Percentiles rank a stretch among this genome's conserved stretches.
Conservation (phyloP, 108 stramenopile genomes). For the Licmophora abbreviata region DNA sequence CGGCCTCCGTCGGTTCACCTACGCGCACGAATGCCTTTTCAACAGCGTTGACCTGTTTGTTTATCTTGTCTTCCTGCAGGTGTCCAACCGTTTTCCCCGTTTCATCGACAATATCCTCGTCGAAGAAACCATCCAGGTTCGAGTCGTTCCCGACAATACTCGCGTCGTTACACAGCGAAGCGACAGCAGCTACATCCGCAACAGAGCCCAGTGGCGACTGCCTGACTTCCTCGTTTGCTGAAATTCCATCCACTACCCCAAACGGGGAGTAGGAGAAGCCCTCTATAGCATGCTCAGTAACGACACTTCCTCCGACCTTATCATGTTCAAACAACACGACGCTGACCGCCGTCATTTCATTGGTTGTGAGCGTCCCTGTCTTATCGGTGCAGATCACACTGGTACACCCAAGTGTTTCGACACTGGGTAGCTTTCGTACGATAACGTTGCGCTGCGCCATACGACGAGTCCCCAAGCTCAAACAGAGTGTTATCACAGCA, state of each 20-base stretch:
- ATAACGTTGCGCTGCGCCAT: constrained; percentile 88
- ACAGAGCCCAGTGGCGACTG: constrained; percentile 37
- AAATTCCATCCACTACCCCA: constrained; percentile 58
- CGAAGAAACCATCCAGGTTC: constrained; percentile 6
- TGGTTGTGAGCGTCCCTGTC: constrained; percentile 97
- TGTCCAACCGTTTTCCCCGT: constrained; percentile 6
- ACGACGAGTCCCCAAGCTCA: constrained; percentile 88
- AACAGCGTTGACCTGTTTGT: neutral
- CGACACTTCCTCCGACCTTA: constrained; percentile 3
- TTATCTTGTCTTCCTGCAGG: constrained; percentile 7
- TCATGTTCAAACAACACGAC: constrained; percentile 50
- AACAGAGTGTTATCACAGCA: constrained; percentile 93
- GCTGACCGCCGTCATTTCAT: constrained; percentile 96
- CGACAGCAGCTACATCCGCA: constrained; percentile 62
- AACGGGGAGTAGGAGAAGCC: constrained; percentile 74
- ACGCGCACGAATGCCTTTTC: constrained; percentile 54
- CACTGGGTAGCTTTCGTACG: constrained; percentile 84
- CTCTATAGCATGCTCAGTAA: constrained; percentile 55
- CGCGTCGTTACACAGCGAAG: constrained; percentile 82
- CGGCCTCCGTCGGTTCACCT: constrained; percentile 98
- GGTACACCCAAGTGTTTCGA: constrained; percentile 96
- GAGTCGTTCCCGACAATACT: constrained; percentile 56
- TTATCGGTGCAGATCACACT: constrained; percentile 96
- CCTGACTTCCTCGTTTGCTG: constrained; percentile 24
- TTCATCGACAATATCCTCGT: constrained; percentile 14